These are phyloP conservation scores for Atkinsonella texensis DNA, from an alignment of 2,329 filamentous ascomycete species.

Conservation along the genomic window DNA sequence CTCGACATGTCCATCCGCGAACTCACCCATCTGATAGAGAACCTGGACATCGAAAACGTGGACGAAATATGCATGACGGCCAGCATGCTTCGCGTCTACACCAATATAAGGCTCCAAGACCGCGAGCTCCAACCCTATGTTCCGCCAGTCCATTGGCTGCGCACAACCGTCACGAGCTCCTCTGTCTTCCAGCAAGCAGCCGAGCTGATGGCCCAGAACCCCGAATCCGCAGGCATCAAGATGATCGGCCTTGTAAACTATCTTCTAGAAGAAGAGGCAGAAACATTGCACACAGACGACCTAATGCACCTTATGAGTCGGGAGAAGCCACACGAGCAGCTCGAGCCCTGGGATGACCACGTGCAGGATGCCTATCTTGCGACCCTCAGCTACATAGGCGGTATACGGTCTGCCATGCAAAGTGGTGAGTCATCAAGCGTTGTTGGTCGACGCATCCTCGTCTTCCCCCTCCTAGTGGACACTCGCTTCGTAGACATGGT, in stretches of 20 bases:
- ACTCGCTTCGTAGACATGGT: slow-evolving; percentile 10
- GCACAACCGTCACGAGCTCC: slow-evolving; percentile 10
- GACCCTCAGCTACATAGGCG: slow-evolving; percentile 10
- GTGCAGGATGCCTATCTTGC: slow-evolving; percentile 10
- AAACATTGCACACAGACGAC: background rate
- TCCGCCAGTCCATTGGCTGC: slow-evolving; percentile 12
- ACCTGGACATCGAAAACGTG: slow-evolving; percentile 8
- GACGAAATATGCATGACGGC: slow-evolving; percentile 10
- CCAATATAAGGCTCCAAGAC: slow-evolving; percentile 9
- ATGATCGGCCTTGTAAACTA: slow-evolving; percentile 7
- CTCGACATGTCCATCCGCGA: slow-evolving; percentile 10
- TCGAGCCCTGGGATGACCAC: slow-evolving; percentile 8
- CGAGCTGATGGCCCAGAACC: slow-evolving; percentile 4
- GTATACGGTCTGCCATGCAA: slow-evolving; percentile 10
- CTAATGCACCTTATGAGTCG: slow-evolving; percentile 9
- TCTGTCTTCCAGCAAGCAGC: slow-evolving; percentile 9
- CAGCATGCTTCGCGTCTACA: slow-evolving; percentile 10
- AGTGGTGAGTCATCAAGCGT: background rate
- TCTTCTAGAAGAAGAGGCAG: slow-evolving; percentile 6
- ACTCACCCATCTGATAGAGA: slow-evolving; percentile 9
- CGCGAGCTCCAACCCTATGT: slow-evolving; percentile 10
- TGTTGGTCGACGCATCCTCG: slow-evolving; percentile 8
- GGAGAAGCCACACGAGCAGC: slow-evolving; percentile 6
- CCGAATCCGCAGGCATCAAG: slow-evolving; percentile 4
- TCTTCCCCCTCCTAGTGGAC: slow-evolving; percentile 12